These are phyloP conservation scores for Fusarium acutatum DNA, from an alignment of 2,329 filamentous ascomycete genomes.

Conservation along the genomic window DNA sequence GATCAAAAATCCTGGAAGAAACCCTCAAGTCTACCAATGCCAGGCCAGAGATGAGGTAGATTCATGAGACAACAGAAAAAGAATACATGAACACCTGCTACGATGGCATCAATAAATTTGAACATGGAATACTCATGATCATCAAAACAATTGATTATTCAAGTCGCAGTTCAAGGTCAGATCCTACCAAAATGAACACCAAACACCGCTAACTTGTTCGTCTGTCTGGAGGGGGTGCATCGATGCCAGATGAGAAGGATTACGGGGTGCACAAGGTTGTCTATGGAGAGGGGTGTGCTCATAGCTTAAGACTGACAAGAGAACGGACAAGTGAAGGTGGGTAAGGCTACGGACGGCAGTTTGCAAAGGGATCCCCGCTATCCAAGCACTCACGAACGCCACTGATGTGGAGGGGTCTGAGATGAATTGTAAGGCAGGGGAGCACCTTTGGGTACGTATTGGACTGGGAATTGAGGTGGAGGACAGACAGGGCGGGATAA, in stretches of 20 bases:
- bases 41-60: neutral
- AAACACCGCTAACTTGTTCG: neutral
- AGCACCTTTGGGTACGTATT: slow-evolving; percentile 25
- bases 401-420: slow-evolving; percentile 45
- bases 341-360: slow-evolving; percentile 46
- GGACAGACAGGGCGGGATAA: slow-evolving; percentile 36
- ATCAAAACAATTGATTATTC: neutral
- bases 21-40: slow-evolving; percentile 1
- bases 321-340: slow-evolving; percentile 32
- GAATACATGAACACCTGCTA: neutral
- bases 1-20: slow-evolving; percentile 30
- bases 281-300: slow-evolving; percentile 32
- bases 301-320: slow-evolving; percentile 16
- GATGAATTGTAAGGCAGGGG: slow-evolving; percentile 37
- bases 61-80: slow-evolving; percentile 4
- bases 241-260: slow-evolving; percentile 28
- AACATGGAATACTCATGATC: neutral
- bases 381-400: slow-evolving; percentile 40
- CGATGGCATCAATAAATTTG: neutral
- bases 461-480: slow-evolving; percentile 39
- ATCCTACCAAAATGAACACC: slow-evolving; percentile 11
- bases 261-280: slow-evolving; percentile 34
- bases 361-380: slow-evolving; percentile 41
- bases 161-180: slow-evolving; percentile 35
- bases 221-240: slow-evolving; percentile 33